These are phyloP conservation scores for Grosmannia penicillata DNA, from an alignment of 2,329 filamentous ascomycete species.

Conservation along the genomic window DNA sequence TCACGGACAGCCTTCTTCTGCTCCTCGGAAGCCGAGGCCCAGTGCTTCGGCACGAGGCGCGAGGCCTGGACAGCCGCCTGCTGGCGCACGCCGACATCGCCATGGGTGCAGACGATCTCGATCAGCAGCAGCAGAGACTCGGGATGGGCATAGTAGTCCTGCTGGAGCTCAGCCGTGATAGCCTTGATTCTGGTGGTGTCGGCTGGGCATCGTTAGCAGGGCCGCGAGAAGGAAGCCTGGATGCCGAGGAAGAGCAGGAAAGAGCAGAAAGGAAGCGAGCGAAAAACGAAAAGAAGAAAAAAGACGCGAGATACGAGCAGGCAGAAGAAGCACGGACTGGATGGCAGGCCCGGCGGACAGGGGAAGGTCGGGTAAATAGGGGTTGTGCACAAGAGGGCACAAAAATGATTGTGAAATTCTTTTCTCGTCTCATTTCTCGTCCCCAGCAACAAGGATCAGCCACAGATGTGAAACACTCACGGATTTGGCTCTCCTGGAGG, in stretches of 20 bases:
- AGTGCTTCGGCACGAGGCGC: slow-evolving; percentile 73
- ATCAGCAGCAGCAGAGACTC: slow-evolving; percentile 74
- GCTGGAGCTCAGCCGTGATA: slow-evolving; percentile 78
- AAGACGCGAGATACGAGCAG: too few relatives aligned
- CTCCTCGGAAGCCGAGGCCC: slow-evolving; percentile 55
- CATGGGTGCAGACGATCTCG: slow-evolving; percentile 73
- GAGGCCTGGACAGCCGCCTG: slow-evolving; percentile 82
- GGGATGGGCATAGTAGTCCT: slow-evolving; percentile 80
- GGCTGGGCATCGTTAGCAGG: slow-evolving; percentile 34
- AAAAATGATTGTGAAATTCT: background rate
- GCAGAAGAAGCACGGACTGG: too few relatives aligned
- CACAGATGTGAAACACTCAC: slow-evolving; percentile 36
- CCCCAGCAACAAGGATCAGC: background rate
- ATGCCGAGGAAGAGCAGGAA: slow-evolving; percentile 17
- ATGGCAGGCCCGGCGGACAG: too few relatives aligned
- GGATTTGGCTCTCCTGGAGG: slow-evolving; percentile 75
- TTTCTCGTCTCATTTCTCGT: too few relatives aligned
- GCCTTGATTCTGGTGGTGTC: slow-evolving; percentile 82
- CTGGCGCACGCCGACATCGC: slow-evolving; percentile 62
- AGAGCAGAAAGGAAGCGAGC: slow-evolving; percentile 2
- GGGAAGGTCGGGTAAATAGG: too few relatives aligned
- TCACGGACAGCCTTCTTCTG: slow-evolving; percentile 72
- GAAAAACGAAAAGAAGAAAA: slow-evolving; percentile 4
- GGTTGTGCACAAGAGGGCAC: slow-evolving; percentile 6
- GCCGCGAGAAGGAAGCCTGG: background rate